Conservation (phyloP, 495 filamentous ascomycete genomes). For the Aspergillus bridgeri region DNA sequence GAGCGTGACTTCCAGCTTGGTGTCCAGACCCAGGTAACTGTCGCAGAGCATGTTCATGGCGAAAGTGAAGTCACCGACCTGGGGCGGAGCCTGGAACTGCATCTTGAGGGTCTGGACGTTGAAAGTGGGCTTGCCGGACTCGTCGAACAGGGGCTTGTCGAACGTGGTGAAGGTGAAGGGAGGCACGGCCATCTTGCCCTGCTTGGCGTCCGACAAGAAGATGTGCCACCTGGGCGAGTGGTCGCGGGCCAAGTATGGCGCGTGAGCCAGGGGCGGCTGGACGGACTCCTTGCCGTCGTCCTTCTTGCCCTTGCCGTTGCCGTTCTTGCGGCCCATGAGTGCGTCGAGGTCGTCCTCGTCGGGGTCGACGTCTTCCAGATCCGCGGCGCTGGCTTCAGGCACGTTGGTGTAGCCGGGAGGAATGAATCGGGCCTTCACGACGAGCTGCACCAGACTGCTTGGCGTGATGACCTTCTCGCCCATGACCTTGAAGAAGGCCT, state of each 20-base stretch:
- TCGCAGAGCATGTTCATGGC: conserved; percentile 89
- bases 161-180: conserved; percentile 89
- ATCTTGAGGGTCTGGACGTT: conserved; percentile 93
- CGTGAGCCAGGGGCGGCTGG: conserved; percentile 78
- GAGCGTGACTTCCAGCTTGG: conserved; percentile 80
- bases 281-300: conserved; percentile 53
- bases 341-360: conserved; percentile 91
- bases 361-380: conserved; percentile 87
- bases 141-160: conserved; percentile 76
- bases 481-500: conserved; percentile 96
- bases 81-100: conserved; percentile 94
- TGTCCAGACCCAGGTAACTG: conserved; percentile 90
- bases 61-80: conserved; percentile 88
- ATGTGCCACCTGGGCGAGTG: conserved; percentile 88
- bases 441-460: conserved; percentile 87
- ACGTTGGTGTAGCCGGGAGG: conserved; percentile 75
- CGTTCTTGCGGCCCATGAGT: conserved; percentile 72
- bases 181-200: conserved; percentile 91
- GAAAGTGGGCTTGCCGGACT: conserved; percentile 75
- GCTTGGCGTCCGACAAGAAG: conserved; percentile 89
- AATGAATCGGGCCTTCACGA: conserved; percentile 91
- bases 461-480: conserved; percentile 91
- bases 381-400: conserved; percentile 67
- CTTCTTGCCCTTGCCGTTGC: conserved; percentile 56
- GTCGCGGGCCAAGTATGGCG: conserved; percentile 85